Evolutionary conservation across 202 grass and related monocot species (phyloP).

Genomic region (Hordeum pubiflorum): DNA sequence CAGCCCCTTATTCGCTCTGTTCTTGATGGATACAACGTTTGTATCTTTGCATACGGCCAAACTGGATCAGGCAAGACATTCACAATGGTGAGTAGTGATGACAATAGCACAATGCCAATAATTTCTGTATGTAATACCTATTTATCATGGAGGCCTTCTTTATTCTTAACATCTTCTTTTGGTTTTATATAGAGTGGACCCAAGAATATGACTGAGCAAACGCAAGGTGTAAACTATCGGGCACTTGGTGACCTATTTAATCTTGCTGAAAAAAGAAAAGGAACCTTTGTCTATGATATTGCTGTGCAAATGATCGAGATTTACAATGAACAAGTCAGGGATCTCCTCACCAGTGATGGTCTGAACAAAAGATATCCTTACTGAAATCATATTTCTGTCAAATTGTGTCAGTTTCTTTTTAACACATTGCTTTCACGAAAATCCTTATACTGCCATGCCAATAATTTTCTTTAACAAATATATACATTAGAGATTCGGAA

Average conservation of each 20-base stretch:
- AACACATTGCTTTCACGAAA: slow-evolving; percentile 6
- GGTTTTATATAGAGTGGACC: slow-evolving; percentile 71
- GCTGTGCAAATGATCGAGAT: slow-evolving; percentile 99
- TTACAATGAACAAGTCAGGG: slow-evolving; percentile 98
- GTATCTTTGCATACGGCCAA: slow-evolving; percentile 99
- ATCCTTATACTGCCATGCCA: neutral
- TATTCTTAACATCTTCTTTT: slow-evolving; percentile 20
- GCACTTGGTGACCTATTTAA: slow-evolving; percentile 92
- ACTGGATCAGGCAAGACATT: slow-evolving; percentile 98
- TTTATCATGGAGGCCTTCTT: neutral
- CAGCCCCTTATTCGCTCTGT: slow-evolving; percentile 92
- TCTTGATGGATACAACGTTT: slow-evolving; percentile 98
- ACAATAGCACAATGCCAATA: slow-evolving; percentile 13
- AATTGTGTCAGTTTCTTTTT: slow-evolving; percentile 19
- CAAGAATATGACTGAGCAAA: slow-evolving; percentile 80
- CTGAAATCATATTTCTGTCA: slow-evolving; percentile 17
- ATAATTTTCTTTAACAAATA: slow-evolving; percentile 57
- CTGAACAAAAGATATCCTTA: slow-evolving; percentile 98
- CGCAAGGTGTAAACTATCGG: slow-evolving; percentile 86
- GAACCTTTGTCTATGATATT: slow-evolving; percentile 82
- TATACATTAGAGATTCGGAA: slow-evolving; percentile 87
- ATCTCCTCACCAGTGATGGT: slow-evolving; percentile 81
- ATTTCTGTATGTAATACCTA: neutral
- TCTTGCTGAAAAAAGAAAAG: slow-evolving; percentile 79
- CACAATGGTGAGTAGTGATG: slow-evolving; percentile 66